A percentile compares a stretch with the other conserved stretches of the same genome.
Conservation (phyloP, 176 grass and related monocot species). For the Raddia distichophylla region DNA sequence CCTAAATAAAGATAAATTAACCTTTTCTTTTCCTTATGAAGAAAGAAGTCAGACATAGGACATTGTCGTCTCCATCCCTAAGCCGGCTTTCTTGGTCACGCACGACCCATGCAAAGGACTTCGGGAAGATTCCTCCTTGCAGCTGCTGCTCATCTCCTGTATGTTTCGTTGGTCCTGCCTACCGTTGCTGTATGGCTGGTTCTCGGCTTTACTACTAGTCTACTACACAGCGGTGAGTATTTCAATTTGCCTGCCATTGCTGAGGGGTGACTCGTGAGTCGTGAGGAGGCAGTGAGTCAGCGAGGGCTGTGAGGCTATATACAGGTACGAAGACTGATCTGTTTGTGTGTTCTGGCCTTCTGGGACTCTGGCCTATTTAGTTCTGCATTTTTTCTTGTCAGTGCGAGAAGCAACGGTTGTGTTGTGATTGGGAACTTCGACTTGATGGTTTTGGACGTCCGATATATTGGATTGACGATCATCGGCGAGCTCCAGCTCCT, state of each 20-base stretch:
- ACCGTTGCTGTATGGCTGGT: too few relatives aligned
- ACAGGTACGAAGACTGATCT: too few relatives aligned
- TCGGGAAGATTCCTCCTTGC: constrained; percentile 21
- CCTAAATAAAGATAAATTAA: constrained; percentile 31
- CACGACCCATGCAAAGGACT: constrained; percentile 9
- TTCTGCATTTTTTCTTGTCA: constrained; percentile 9
- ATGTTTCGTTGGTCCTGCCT: neutral
- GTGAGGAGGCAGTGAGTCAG: too few relatives aligned
- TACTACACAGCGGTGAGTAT: too few relatives aligned
- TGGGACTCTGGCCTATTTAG: neutral
- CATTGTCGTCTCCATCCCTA: constrained; percentile 33
- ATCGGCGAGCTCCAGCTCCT: neutral
- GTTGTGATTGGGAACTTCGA: constrained; percentile 13
- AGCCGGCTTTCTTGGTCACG: constrained; percentile 16
- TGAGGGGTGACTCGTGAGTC: too few relatives aligned
- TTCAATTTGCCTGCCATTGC: too few relatives aligned
- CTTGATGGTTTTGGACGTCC: neutral
- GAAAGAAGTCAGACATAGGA: constrained; percentile 43
- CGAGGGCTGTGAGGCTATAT: too few relatives aligned
- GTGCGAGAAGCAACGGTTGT: neutral
- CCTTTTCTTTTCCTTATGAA: constrained; percentile 17
- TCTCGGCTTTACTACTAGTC: neutral
- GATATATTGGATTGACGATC: neutral
- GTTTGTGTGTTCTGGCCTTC: too few relatives aligned
- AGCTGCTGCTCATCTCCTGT: constrained; percentile 30